These are phyloP conservation scores for Phytophthora capsici DNA, from an alignment of 352 stramenopile genomes.

Conservation along the genomic window DNA sequence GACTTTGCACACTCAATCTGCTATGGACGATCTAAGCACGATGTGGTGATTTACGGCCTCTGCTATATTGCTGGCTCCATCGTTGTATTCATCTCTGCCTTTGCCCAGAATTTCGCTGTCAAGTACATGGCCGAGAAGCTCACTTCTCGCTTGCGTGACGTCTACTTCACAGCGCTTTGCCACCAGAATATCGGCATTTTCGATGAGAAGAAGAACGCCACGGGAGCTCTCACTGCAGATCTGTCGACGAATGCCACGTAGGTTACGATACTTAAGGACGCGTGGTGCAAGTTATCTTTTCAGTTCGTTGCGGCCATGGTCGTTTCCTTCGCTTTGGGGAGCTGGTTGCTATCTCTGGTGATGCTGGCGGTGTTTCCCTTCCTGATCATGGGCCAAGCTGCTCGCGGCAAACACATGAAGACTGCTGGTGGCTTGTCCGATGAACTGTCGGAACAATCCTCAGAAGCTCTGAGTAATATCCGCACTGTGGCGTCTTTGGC, in stretches of 20 bases:
- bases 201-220: slow-evolving; percentile 33
- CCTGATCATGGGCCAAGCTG: no score
- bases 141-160: slow-evolving; percentile 50
- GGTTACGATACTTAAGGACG: slow-evolving; percentile 54
- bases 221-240: slow-evolving; percentile 56
- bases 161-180: slow-evolving; percentile 39
- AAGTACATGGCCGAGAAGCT: slow-evolving; percentile 60
- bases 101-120: slow-evolving; percentile 51
- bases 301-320: slow-evolving; percentile 54
- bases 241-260: slow-evolving; percentile 59
- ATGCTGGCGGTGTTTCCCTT: no score
- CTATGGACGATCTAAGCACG: slow-evolving; percentile 58
- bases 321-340: slow-evolving; percentile 56
- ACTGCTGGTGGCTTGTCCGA: no score
- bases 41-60: background rate
- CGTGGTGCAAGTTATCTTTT: slow-evolving; percentile 50
- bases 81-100: slow-evolving; percentile 34
- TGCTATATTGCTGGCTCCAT: background rate
- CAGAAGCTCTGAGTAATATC: slow-evolving; percentile 52
- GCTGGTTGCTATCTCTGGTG: slow-evolving; percentile 27
- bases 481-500: slow-evolving; percentile 52
- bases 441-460: slow-evolving; percentile 38
- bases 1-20: slow-evolving; percentile 15
- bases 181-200: background rate
- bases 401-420: no score